phyloP scores from a whole-genome alignment of 768 basidiomycete genomes.

The Psilocybe subaeruginosa region DNA sequence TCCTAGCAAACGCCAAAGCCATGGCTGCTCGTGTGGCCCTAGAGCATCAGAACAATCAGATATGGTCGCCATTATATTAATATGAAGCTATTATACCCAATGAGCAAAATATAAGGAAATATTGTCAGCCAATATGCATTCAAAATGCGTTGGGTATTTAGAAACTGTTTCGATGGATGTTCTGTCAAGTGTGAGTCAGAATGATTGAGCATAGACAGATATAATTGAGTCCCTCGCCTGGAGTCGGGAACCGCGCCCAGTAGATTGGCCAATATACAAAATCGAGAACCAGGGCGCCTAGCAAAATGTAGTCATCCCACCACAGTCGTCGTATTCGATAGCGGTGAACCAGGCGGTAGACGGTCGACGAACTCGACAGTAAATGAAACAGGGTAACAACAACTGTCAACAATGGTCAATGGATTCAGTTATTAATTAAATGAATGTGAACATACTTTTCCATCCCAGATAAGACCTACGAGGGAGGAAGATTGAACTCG shows the following conservation, averaged over 20 bases:
- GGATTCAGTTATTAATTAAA: neutral
- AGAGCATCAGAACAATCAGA: too few species aligned
- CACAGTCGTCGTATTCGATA: neutral
- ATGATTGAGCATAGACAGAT: neutral
- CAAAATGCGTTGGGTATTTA: too few species aligned
- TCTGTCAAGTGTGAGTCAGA: too few species aligned
- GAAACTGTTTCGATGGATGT: too few species aligned
- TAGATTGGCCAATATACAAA: neutral
- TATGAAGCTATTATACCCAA: too few species aligned
- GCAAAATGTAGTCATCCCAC: conserved; percentile 2
- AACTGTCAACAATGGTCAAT: neutral
- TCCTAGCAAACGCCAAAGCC: too few species aligned
- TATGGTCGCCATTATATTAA: too few species aligned
- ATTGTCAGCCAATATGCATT: too few species aligned
- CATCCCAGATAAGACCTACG: conserved; percentile 1
- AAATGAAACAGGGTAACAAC: neutral
- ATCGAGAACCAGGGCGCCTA: neutral
- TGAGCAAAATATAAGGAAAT: too few species aligned
- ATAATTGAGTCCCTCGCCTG: neutral
- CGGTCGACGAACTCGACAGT: neutral
- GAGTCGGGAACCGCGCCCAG: neutral
- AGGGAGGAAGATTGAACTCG: neutral
- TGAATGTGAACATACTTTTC: neutral
- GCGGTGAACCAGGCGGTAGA: conserved; percentile 3
- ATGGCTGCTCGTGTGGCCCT: too few species aligned